These are phyloP conservation scores for Leccinum subtestaceum DNA, from an alignment of 768 basidiomycete genomes.

Conservation along the genomic window DNA sequence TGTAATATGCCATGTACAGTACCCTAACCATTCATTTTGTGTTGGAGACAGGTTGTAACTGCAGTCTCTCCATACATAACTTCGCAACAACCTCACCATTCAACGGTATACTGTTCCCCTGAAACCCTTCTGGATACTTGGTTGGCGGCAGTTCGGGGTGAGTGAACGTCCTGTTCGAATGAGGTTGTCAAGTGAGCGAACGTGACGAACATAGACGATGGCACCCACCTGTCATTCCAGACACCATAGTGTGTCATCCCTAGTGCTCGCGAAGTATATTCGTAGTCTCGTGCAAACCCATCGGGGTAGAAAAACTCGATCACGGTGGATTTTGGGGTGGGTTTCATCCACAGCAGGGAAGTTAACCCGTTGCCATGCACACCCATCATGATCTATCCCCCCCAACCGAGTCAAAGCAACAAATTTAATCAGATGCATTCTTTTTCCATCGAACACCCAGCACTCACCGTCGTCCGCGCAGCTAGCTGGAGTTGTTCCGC, in stretches of 20 bases:
- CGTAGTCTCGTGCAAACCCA: slow-evolving; percentile 86
- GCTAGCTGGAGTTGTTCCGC: slow-evolving; percentile 80
- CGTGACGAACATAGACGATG: neutral
- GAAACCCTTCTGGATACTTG: slow-evolving; percentile 85
- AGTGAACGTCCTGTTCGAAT: slow-evolving; percentile 58
- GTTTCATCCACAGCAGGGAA: slow-evolving; percentile 89
- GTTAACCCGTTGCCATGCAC: slow-evolving; percentile 93
- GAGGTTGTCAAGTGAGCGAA: neutral
- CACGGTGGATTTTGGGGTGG: slow-evolving; percentile 75
- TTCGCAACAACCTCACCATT: slow-evolving; percentile 67
- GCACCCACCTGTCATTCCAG: slow-evolving; percentile 67
- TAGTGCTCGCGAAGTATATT: slow-evolving; percentile 74
- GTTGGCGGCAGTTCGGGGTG: slow-evolving; percentile 66
- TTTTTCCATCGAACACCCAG: neutral
- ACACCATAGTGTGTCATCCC: slow-evolving; percentile 85
- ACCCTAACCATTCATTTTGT: neutral
- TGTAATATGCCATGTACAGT: too few species aligned
- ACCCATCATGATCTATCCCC: slow-evolving; percentile 87
- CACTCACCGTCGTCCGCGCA: slow-evolving; percentile 77
- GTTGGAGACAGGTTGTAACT: slow-evolving; percentile 1
- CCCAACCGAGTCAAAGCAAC: neutral
- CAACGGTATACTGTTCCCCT: slow-evolving; percentile 82
- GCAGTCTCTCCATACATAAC: slow-evolving; percentile 54
- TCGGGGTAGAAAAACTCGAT: slow-evolving; percentile 88
- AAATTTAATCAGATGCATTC: neutral